Evolutionary conservation across 106 monocot species (phyloP), one percentile per base, ranked within the genome.

Genomic region (Dioscorea dumetorum): DNA sequence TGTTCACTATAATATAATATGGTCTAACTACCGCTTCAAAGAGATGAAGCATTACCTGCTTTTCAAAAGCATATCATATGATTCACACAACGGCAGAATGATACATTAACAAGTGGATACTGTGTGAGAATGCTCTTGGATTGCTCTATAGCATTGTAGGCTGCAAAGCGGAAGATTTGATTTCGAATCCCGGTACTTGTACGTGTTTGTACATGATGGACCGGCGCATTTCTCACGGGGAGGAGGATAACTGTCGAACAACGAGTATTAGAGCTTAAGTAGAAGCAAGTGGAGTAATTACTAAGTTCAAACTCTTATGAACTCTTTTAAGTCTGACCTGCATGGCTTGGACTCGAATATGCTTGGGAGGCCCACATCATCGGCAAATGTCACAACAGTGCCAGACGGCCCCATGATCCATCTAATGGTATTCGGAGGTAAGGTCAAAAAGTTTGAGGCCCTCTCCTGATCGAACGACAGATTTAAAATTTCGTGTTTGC

Each of bases 151-250:
- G 70, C 91, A 92, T 31, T 85, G 84, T 23, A 92, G 73, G 66
- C 91, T 92, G 64, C 91, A 92, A 16, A 92, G 70, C 5, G 91
- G 91, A 68, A 92, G 80, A 64, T 92, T 87, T 13, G 80, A 78
- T 62, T 82, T 85, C 5, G 91, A 88, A 78, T 87, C 85, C 11
- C 91, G 68, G 70, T 92, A 92, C 61, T 78, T 92, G 69, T 92
- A 92, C 31, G 84, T 21, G 63, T 87, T 92, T 28, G 75, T 68
- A 72, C 91, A 92, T 12, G 73, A 82, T 5, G 91, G 91, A 0
- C 82, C 87, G 12, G 85, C 84, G 58, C 91, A 92, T 67, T 85
- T 92, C 78, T 87, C 85, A 63, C 91, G 68, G 28, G 78, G 91
- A 33, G 87, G 87, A 41, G 91, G 91, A 74, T 92, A 92, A 62